Base-by-base conservation (phyloP, 2,329 filamentous ascomycete species). In the Ophiostoma ulmi region DNA sequence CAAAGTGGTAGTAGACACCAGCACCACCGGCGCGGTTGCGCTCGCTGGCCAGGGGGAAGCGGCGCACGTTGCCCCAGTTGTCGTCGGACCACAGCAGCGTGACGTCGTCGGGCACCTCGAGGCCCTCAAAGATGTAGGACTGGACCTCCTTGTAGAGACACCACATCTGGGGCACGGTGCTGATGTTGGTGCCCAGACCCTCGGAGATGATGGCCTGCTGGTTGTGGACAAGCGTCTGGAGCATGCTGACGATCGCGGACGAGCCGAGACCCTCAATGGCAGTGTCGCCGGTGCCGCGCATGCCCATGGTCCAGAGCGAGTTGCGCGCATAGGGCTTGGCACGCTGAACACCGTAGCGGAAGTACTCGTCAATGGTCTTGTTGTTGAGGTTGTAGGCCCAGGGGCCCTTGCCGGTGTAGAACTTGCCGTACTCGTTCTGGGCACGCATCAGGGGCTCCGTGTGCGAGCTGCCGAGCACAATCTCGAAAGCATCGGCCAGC, bases 71-170 rank as follows among this genome's bases (percentile, higher is more conserved):
- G 13, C 88, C 88, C 82, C 83, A 90, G 78, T 90, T 91, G 78
- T 91, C 89, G 76, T 91, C 89, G 0, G 88, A 83, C 85, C 88
- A 91, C 5, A 91, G 81, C 35, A 91, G 80, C 1, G 87, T 91
- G 38, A 91, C 85, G 75, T 90, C 85, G 52, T 91, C 88, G 0
- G 89, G 88, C 1, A 83, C 80, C 70, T 87, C 80, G 76, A 91
- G 83, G 1, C 89, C 89, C 20, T 85, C 82, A 71, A 89, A 86
- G 71, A 89, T 87, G 77, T 92, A 91, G 7, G 86, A 85, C 78
- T 90, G 88, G 1, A 92, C 89, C 76, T 92, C 90, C 76, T 91
- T 91, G 79, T 92, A 92, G 72, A 92, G 79, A 75, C 88, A 91
- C 89, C 90, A 91, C 79, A 89, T 84, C 78, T 91, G 89, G 6